phyloP scores from a whole-genome alignment of 768 basidiomycete genomes.

The Lactarius sp. region DNA sequence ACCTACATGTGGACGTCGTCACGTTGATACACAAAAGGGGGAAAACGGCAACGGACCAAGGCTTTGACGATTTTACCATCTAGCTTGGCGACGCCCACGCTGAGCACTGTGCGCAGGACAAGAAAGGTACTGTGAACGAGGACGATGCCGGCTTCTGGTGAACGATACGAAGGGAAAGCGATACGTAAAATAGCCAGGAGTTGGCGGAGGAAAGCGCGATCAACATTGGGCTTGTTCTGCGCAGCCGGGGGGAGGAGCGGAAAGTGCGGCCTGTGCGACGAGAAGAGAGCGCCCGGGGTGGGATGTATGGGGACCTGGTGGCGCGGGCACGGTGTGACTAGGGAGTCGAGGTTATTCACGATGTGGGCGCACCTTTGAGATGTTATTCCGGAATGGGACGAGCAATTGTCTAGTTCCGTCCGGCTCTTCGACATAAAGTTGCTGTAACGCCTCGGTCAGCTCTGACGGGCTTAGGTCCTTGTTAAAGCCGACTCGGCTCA shows the following conservation, averaged over 20 bases:
- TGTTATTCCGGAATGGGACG: conserved; percentile 57
- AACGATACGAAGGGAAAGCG: conserved; percentile 55
- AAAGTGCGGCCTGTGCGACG: conserved; percentile 53
- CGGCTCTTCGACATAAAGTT: conserved; percentile 55
- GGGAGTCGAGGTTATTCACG: not conserved
- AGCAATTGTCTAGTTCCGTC: conserved; percentile 61
- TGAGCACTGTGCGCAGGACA: conserved; percentile 79
- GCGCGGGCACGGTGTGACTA: not conserved
- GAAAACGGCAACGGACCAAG: conserved; percentile 44
- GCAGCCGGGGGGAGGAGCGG: conserved; percentile 44
- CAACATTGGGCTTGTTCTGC: conserved; percentile 56
- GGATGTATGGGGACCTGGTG: conserved; percentile 43
- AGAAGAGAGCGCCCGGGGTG: conserved; percentile 46
- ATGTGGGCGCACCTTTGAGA: conserved; percentile 50
- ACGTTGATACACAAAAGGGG: not conserved
- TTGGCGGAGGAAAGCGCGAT: conserved; percentile 64
- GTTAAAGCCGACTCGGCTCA: not conserved
- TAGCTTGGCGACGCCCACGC: conserved; percentile 79
- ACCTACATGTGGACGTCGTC: conserved; percentile 38
- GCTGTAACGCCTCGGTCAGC: conserved; percentile 47
- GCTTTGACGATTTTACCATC: conserved; percentile 89
- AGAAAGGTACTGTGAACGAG: conserved; percentile 80
- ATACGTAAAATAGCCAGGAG: conserved; percentile 72
- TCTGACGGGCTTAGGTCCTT: conserved; percentile 33
- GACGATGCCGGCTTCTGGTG: conserved; percentile 71